Conservation (phyloP, 495 filamentous ascomycete species). For the Penicillium parvum region DNA sequence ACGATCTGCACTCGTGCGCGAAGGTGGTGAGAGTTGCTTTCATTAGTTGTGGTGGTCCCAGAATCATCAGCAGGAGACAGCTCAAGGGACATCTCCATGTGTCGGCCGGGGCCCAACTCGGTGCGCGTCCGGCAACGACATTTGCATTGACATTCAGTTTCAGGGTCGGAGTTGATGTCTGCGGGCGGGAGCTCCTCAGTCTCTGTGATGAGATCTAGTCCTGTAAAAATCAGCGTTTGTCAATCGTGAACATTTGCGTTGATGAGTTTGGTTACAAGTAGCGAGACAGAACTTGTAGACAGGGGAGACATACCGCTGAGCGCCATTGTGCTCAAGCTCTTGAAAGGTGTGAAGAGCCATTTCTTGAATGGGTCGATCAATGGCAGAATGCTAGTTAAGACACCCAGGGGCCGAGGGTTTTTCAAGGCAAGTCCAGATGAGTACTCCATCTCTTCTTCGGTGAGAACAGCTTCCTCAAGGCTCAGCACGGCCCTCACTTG, state of each 20-base stretch:
- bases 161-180: neutral
- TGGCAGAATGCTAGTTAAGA: neutral
- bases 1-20: conserved; percentile 12
- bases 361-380: neutral
- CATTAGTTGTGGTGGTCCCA: neutral
- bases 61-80: neutral
- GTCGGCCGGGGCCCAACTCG: conserved; percentile 1
- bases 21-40: no score
- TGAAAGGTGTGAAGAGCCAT: neutral
- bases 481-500: neutral
- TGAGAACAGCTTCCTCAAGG: neutral
- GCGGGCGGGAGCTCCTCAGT: neutral
- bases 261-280: no score
- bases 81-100: conserved; percentile 7
- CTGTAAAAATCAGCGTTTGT: neutral
- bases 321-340: neutral
- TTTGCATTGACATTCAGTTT: neutral
- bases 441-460: neutral
- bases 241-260: no score
- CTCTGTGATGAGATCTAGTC: neutral
- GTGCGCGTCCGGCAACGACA: neutral
- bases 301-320: neutral
- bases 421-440: neutral
- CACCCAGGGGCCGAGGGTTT: neutral
- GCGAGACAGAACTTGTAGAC: no score